A percentile compares a stretch with the other conserved stretches of the same genome.
Conservation (phyloP, 2,329 filamentous ascomycete genomes). For the Tolypocladium ovalisporum region DNA sequence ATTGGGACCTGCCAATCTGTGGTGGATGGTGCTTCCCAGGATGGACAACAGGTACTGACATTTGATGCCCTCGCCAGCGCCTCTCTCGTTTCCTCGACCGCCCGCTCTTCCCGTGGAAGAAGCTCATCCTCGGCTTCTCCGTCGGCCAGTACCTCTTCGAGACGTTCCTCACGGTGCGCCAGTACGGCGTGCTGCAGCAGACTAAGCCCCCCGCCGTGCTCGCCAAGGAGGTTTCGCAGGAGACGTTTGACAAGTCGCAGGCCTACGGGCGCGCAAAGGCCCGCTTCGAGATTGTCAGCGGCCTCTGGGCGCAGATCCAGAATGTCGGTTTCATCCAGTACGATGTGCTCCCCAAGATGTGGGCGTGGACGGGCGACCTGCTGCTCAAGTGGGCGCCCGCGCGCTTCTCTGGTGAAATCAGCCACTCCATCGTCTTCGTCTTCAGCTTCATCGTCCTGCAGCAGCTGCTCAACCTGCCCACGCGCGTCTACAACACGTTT, state of each 20-base stretch:
- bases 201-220: constrained; percentile 77
- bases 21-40: too few species aligned
- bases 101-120: constrained; percentile 95
- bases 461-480: constrained; percentile 67
- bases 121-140: constrained; percentile 88
- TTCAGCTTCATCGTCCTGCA: constrained; percentile 77
- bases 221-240: constrained; percentile 74
- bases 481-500: constrained; percentile 86
- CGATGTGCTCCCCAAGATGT: constrained; percentile 84
- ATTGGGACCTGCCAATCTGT: too few species aligned
- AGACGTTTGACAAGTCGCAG: constrained; percentile 92
- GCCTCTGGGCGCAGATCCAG: constrained; percentile 77
- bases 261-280: constrained; percentile 94
- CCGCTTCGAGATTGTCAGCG: constrained; percentile 72
- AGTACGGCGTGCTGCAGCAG: constrained; percentile 77
- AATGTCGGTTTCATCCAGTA: constrained; percentile 83
- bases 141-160: constrained; percentile 86
- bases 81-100: constrained; percentile 82
- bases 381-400: constrained; percentile 64
- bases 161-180: constrained; percentile 76
- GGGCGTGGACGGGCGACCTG: constrained; percentile 68
- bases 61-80: constrained; percentile 33
- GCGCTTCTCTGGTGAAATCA: constrained; percentile 82
- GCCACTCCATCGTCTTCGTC: constrained; percentile 86
- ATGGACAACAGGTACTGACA: background rate